Conservation (phyloP, 768 basidiomycete species). For the Tremella mesenterica region DNA sequence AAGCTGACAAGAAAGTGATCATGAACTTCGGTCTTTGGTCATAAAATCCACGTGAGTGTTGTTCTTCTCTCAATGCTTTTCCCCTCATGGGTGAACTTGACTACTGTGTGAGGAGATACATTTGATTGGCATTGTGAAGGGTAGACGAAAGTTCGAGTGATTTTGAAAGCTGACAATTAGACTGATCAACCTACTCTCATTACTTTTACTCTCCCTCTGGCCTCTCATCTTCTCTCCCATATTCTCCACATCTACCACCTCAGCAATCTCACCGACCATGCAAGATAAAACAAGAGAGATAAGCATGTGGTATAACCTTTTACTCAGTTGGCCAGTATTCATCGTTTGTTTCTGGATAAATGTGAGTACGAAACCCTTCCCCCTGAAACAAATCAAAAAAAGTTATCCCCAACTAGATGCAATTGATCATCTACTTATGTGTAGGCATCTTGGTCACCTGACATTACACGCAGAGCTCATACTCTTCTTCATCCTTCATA, state of each 20-base stretch:
- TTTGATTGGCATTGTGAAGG: too few relatives aligned
- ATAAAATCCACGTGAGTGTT: slow-evolving; percentile 33
- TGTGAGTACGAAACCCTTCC: slow-evolving; percentile 13
- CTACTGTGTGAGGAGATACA: too few relatives aligned
- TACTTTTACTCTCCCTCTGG: slow-evolving; percentile 36
- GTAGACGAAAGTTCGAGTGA: not conserved
- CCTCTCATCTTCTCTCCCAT: slow-evolving; percentile 36
- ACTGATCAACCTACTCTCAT: slow-evolving; percentile 42
- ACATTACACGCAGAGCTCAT: slow-evolving; percentile 38
- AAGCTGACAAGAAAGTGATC: slow-evolving; percentile 29
- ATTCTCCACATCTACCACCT: slow-evolving; percentile 12
- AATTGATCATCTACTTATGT: not conserved
- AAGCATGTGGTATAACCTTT: slow-evolving; percentile 39
- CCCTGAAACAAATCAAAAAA: too few relatives aligned
- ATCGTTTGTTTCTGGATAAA: slow-evolving; percentile 42
- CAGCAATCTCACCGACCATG: slow-evolving; percentile 10
- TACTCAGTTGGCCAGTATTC: slow-evolving; percentile 41
- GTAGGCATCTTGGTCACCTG: slow-evolving; percentile 33
- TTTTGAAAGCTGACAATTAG: slow-evolving; percentile 13
- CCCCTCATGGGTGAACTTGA: too few relatives aligned
- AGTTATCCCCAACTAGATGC: not conserved
- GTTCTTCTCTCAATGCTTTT: not conserved
- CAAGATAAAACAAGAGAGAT: slow-evolving; percentile 23
- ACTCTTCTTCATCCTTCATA: slow-evolving; percentile 35
- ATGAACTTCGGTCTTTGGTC: slow-evolving; percentile 33